phyloP scores from a whole-genome alignment of 768 basidiomycete species.

The Cyclocybe cylindracea region DNA sequence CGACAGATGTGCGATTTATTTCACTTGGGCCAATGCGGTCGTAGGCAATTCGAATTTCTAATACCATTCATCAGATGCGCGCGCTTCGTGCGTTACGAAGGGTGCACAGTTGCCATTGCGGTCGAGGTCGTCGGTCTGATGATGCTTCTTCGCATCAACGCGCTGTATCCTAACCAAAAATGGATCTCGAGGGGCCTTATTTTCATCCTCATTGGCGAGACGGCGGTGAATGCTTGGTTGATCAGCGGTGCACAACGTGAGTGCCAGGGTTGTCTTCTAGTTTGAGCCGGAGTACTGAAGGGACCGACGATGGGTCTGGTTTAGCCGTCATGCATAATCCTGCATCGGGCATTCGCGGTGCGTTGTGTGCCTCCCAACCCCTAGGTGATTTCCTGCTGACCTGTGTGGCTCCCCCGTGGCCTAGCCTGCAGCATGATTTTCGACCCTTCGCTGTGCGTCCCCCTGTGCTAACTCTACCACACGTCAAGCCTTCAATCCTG shows the following conservation, averaged over 20 bases:
- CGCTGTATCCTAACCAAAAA: constrained; percentile 35
- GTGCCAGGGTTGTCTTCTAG: constrained; percentile 13
- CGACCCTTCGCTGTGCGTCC: constrained; percentile 32
- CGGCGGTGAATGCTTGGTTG: constrained; percentile 56
- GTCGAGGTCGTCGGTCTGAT: constrained; percentile 54
- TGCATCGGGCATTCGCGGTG: constrained; percentile 36
- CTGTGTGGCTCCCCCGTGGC: neutral
- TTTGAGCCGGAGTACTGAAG: neutral
- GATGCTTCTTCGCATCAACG: constrained; percentile 57
- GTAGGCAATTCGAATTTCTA: neutral
- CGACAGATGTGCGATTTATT: too few relatives aligned
- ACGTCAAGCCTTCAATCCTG: too few relatives aligned
- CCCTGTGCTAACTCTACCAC: too few relatives aligned
- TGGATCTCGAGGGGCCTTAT: constrained; percentile 30
- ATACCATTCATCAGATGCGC: constrained; percentile 32
- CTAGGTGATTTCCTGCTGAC: neutral
- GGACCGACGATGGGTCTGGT: neutral
- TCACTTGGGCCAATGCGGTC: too few relatives aligned
- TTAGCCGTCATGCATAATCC: constrained; percentile 45
- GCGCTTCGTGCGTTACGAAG: constrained; percentile 53
- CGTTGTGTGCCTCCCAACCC: neutral
- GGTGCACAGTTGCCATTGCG: constrained; percentile 52
- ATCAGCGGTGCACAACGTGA: constrained; percentile 50
- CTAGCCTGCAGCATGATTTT: constrained; percentile 47
- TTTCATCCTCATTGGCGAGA: constrained; percentile 42